Evolutionary conservation across 2,329 filamentous ascomycete genomes (phyloP).

Genomic region (Fusarium verticillioides): DNA sequence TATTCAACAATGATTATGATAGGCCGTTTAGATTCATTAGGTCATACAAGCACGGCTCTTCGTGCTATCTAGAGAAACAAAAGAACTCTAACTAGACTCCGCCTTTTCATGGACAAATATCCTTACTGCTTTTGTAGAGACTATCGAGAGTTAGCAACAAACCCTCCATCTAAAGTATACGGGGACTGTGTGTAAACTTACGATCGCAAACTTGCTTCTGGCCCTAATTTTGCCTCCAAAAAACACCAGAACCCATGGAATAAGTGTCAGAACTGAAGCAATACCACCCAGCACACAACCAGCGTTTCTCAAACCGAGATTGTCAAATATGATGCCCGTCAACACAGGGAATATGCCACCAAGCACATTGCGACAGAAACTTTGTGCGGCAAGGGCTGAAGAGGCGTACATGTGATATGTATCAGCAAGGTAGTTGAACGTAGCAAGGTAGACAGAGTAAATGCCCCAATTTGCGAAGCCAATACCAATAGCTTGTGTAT

Average conservation of each 20-base stretch:
- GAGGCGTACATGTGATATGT: constrained; percentile 87
- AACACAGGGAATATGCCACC: constrained; percentile 85
- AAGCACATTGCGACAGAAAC: constrained; percentile 85
- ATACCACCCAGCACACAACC: constrained; percentile 82
- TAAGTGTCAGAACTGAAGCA: constrained; percentile 73
- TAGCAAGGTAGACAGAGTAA: constrained; percentile 85
- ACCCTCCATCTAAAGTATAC: accelerated
- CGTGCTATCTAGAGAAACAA: not conserved
- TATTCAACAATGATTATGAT: not conserved
- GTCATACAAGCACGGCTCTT: not conserved
- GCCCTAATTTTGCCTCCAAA: constrained; percentile 81
- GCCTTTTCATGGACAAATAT: not conserved
- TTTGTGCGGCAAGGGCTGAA: constrained; percentile 87
- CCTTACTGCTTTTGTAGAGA: constrained; percentile 35
- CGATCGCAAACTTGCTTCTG: constrained; percentile 79
- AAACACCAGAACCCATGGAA: constrained; percentile 88
- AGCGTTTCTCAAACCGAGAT: constrained; percentile 76
- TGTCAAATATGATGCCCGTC: constrained; percentile 76
- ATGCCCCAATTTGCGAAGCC: constrained; percentile 85
- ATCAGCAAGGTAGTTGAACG: constrained; percentile 94
- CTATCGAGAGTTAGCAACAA: constrained; percentile 17
- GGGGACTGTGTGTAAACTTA: constrained; percentile 47
- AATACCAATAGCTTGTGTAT: constrained; percentile 65
- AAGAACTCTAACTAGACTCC: not conserved
- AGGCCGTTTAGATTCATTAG: constrained; percentile 4